A percentile compares a stretch with the other conserved stretches of the same genome.
Conservation (phyloP, 2,329 filamentous ascomycete species). For the Phialophora macrospora region DNA sequence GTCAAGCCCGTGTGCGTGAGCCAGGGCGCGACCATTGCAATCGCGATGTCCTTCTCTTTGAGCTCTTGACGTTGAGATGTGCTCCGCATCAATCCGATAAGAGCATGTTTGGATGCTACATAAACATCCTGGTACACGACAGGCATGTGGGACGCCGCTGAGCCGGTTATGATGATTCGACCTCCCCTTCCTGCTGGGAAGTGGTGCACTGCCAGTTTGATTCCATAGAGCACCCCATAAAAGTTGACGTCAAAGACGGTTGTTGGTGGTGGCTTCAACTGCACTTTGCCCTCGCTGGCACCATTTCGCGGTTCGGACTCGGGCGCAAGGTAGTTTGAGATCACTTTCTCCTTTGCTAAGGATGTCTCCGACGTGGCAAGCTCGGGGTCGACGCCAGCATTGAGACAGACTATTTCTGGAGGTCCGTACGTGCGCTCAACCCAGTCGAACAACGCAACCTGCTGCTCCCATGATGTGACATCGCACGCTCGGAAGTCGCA, state of each 20-base stretch:
- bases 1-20: constrained; percentile 12
- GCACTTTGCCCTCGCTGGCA: background rate
- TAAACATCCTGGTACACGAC: constrained; percentile 10
- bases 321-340: constrained; percentile 8
- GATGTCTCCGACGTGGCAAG: background rate
- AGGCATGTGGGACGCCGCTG: constrained; percentile 13
- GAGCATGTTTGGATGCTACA: constrained; percentile 14
- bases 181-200: background rate
- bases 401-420: constrained; percentile 17
- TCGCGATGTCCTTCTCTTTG: constrained; percentile 5
- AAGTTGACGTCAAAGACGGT: constrained; percentile 14
- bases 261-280: constrained; percentile 12
- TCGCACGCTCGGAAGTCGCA: constrained; percentile 13
- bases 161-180: constrained; percentile 13
- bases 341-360: constrained; percentile 8
- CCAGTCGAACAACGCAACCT: constrained; percentile 13
- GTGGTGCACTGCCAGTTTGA: constrained; percentile 16
- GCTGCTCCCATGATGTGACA: constrained; percentile 16
- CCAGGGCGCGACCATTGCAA: constrained; percentile 16
- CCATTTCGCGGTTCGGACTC: background rate
- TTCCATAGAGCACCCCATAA: constrained; percentile 17
- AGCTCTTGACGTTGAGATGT: constrained; percentile 9
- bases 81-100: constrained; percentile 13
- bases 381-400: constrained; percentile 18
- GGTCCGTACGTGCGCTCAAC: background rate